phyloP scores from a whole-genome alignment of 2,329 filamentous ascomycete species.

The Xylaria arbuscula region DNA sequence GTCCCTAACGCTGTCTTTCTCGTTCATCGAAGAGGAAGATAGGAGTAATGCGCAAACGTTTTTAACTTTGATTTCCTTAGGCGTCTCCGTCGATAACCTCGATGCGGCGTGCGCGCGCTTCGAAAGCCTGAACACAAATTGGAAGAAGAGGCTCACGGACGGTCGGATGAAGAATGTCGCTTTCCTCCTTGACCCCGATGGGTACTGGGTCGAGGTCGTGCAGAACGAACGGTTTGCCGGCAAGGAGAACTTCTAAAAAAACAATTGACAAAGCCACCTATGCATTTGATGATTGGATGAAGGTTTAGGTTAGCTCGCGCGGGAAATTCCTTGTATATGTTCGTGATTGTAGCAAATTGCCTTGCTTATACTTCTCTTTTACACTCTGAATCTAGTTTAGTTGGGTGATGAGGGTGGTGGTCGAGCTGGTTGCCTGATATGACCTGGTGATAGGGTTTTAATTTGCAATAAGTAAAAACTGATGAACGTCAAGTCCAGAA shows the following conservation, averaged over 20 bases:
- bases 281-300: neutral
- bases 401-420: no score
- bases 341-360: neutral
- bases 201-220: slow-evolving; percentile 65
- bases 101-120: slow-evolving; percentile 88
- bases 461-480: no score
- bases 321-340: neutral
- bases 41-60: no score
- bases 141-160: slow-evolving; percentile 96
- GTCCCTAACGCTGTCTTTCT: neutral
- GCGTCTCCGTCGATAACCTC: slow-evolving; percentile 86
- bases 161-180: slow-evolving; percentile 94
- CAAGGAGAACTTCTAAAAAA: slow-evolving; percentile 61
- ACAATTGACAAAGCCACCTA: no score
- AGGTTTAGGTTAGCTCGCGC: no score
- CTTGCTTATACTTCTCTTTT: neutral
- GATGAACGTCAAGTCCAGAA: no score
- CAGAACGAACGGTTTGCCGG: slow-evolving; percentile 78
- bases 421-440: no score
- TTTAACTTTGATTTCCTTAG: slow-evolving; percentile 53
- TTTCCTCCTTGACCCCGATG: slow-evolving; percentile 87
- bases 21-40: neutral
- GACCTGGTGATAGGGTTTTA: no score
- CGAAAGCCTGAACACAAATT: slow-evolving; percentile 82
- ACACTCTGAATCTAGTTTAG: no score